These are phyloP conservation scores for Leishmania mexicana DNA, from an alignment of 208 protist genomes.

Conservation along the genomic window DNA sequence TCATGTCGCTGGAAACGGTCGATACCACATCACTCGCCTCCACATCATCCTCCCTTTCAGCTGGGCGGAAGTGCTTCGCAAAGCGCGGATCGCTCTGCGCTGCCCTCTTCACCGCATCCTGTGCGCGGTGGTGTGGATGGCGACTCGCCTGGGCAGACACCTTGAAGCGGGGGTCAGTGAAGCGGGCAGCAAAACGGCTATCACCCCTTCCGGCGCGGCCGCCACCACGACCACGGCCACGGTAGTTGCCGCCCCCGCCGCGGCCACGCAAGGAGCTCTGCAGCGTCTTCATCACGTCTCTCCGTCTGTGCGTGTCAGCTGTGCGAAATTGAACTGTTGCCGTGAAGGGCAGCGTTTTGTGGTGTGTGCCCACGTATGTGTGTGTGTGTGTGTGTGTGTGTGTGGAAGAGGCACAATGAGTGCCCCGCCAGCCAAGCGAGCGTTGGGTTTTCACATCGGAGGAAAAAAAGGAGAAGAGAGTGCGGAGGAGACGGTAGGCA, in stretches of 20 bases:
- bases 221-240: conserved; percentile 36
- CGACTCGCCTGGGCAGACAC: conserved; percentile 36
- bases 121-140: neutral
- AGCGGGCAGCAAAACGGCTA: conserved; percentile 77
- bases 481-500: neutral
- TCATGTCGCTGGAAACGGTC: conserved; percentile 6
- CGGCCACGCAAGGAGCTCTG: conserved; percentile 64
- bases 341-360: neutral
- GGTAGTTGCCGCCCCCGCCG: conserved; percentile 37
- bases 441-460: neutral
- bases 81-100: conserved; percentile 73
- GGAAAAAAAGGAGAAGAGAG: neutral
- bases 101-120: conserved; percentile 33
- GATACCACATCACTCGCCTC: conserved; percentile 30
- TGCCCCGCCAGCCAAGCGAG: neutral
- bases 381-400: conserved; percentile 3
- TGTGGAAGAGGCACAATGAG: too few relatives aligned
- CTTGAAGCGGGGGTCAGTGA: conserved; percentile 89
- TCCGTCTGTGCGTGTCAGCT: neutral
- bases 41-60: conserved; percentile 32
- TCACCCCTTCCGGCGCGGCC: conserved; percentile 47
- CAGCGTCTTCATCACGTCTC: conserved; percentile 60
- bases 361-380: neutral
- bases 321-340: neutral
- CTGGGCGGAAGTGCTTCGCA: conserved; percentile 47